phyloP scores from a whole-genome alignment of 1,284 basidiomycete genomes.

The Mixia osmundae region DNA sequence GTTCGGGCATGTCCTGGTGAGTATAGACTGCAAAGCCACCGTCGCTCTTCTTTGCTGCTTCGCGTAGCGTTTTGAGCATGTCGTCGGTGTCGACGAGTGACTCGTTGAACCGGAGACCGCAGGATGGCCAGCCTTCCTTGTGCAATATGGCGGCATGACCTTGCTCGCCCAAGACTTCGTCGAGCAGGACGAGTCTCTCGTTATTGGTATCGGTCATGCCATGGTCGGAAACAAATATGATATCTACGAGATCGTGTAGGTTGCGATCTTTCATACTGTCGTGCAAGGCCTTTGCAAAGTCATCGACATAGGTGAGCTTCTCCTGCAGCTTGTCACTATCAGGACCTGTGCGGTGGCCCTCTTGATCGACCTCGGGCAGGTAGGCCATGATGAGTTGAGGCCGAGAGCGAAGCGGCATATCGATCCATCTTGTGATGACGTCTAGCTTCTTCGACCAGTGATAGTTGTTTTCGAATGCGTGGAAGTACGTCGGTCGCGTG shows the following conservation, averaged over 20 bases:
- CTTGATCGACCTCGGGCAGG: constrained; percentile 29
- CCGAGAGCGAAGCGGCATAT: constrained; percentile 39
- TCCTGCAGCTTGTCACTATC: constrained; percentile 42
- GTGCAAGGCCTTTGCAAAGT: constrained; percentile 45
- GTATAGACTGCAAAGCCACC: constrained; percentile 52
- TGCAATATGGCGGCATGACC: constrained; percentile 39
- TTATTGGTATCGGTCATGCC: constrained; percentile 41
- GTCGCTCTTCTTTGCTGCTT: constrained; percentile 30
- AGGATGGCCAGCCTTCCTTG: constrained; percentile 61
- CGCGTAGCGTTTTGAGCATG: constrained; percentile 33
- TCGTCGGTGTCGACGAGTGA: constrained; percentile 32
- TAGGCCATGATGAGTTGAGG: constrained; percentile 48
- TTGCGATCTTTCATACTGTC: constrained; percentile 41
- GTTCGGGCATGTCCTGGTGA: constrained; percentile 49
- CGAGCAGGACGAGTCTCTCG: constrained; percentile 49
- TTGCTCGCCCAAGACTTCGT: constrained; percentile 50
- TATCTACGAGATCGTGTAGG: constrained; percentile 54
- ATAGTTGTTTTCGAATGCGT: constrained; percentile 26
- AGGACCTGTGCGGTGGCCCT: constrained; percentile 51
- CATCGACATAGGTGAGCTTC: constrained; percentile 44
- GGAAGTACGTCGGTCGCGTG: constrained; percentile 37
- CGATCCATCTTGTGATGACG: constrained; percentile 34
- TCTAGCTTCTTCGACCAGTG: constrained; percentile 24
- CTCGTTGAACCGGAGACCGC: constrained; percentile 46
- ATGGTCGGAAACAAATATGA: constrained; percentile 61